Conservation (phyloP, 768 basidiomycete species). For the Lactifluus volemus region DNA sequence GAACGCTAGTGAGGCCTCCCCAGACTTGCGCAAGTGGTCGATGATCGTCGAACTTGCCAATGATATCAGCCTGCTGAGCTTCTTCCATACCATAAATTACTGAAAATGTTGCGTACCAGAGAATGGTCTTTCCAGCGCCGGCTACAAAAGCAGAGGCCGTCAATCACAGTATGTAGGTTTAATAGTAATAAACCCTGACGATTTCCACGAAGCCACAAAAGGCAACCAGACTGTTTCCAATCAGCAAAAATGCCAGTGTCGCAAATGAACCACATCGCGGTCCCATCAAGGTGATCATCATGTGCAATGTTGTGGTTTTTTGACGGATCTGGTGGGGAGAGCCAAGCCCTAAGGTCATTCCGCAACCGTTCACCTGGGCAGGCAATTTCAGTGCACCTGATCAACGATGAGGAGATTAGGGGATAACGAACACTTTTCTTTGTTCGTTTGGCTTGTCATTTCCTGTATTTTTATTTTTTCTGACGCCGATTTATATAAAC, state of each 20-base stretch:
- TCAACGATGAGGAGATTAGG: neutral
- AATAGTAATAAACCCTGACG: neutral
- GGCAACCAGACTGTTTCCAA: neutral
- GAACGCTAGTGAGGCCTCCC: neutral
- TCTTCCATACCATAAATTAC: neutral
- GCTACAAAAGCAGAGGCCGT: neutral
- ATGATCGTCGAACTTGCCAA: neutral
- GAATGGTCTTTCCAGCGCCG: neutral
- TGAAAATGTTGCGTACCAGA: neutral
- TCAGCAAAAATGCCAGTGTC: neutral
- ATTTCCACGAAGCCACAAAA: conserved; percentile 3
- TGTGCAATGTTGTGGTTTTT: neutral
- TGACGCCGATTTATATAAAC: neutral
- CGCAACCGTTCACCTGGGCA: neutral
- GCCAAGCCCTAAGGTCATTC: neutral
- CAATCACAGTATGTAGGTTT: neutral
- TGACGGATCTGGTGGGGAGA: conserved; percentile 2
- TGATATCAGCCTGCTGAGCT: neutral
- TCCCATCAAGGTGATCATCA: neutral
- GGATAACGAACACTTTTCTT: neutral
- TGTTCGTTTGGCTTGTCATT: neutral
- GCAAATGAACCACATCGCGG: neutral
- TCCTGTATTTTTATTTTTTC: neutral
- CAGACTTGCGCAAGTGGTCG: neutral
- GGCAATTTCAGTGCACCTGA: neutral